Conservation (phyloP, 768 basidiomycete genomes). For the Boletus rubroflammeus region DNA sequence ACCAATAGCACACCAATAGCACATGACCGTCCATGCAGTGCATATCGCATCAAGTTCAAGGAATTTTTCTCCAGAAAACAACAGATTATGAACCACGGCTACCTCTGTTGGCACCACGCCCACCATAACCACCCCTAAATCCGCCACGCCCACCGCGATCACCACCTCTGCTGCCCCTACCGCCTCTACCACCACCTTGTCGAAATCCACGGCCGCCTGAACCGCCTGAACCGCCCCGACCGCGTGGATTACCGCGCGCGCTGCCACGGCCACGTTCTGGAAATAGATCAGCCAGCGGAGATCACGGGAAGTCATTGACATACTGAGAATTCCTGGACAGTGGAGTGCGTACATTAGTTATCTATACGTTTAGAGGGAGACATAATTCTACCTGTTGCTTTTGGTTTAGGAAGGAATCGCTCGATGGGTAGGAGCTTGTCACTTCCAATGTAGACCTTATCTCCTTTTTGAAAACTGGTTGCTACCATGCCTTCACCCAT, state of each 20-base stretch:
- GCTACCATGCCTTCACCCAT: constrained; percentile 97
- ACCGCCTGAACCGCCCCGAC: constrained; percentile 24
- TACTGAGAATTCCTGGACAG: constrained; percentile 29
- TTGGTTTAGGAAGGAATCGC: constrained; percentile 95
- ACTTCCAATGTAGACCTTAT: constrained; percentile 96
- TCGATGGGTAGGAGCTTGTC: constrained; percentile 97
- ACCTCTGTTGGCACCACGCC: constrained; percentile 40
- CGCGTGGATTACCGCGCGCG: constrained; percentile 23
- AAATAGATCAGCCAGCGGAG: constrained; percentile 30
- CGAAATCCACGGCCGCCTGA: constrained; percentile 32
- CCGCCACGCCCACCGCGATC: constrained; percentile 45
- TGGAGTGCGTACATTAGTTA: background rate
- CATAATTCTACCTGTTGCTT: constrained; percentile 62
- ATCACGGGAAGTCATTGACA: constrained; percentile 2
- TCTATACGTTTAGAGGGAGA: constrained; percentile 5
- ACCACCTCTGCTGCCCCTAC: constrained; percentile 37
- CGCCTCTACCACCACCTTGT: constrained; percentile 37
- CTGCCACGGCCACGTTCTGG: constrained; percentile 46
- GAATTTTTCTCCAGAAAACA: background rate
- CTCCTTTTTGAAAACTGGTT: constrained; percentile 92
- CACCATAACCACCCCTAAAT: constrained; percentile 45
- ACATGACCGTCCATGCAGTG: background rate
- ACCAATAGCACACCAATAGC: background rate
- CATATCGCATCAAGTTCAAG: background rate
- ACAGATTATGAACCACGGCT: constrained; percentile 46